Conservation (phyloP, 164 flowering plant species). For the Umbellularia californica region DNA sequence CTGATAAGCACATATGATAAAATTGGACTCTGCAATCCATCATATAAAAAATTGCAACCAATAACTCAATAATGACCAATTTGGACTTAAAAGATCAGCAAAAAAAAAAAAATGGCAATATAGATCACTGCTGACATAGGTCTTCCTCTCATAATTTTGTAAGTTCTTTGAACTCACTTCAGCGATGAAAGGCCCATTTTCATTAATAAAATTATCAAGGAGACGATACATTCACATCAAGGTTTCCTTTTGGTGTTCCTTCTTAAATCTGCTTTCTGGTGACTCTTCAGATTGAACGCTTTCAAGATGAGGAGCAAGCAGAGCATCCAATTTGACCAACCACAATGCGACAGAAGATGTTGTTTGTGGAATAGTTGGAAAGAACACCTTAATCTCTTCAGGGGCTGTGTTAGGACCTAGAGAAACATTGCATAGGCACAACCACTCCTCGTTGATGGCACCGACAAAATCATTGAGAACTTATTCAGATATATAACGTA, state of each 20-base stretch:
- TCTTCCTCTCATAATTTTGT: neutral
- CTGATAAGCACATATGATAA: too few species aligned
- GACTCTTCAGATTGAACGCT: conserved; percentile 20
- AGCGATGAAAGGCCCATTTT: neutral
- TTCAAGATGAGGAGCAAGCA: conserved; percentile 46
- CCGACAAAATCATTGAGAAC: conserved; percentile 81
- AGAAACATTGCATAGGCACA: conserved; percentile 29
- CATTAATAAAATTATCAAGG: neutral
- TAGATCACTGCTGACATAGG: neutral
- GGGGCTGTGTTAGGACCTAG: conserved; percentile 24
- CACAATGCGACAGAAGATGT: conserved; percentile 86
- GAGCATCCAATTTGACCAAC: conserved; percentile 79
- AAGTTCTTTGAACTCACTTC: neutral
- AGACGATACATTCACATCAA: neutral
- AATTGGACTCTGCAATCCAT: too few species aligned
- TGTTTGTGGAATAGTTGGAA: conserved; percentile 72
- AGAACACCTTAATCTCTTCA: conserved; percentile 53
- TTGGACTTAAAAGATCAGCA: too few species aligned
- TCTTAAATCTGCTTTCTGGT: neutral
- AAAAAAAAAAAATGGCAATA: too few species aligned
- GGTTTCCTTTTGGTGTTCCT: neutral
- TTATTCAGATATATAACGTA: conserved; percentile 30
- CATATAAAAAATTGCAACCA: too few species aligned
- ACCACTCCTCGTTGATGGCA: conserved; percentile 76
- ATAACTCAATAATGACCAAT: too few species aligned